Evolutionary conservation across 2,329 filamentous ascomycete genomes (phyloP), one percentile per base, ranked within the genome.

Genomic region (Fonsecaea nubica): DNA sequence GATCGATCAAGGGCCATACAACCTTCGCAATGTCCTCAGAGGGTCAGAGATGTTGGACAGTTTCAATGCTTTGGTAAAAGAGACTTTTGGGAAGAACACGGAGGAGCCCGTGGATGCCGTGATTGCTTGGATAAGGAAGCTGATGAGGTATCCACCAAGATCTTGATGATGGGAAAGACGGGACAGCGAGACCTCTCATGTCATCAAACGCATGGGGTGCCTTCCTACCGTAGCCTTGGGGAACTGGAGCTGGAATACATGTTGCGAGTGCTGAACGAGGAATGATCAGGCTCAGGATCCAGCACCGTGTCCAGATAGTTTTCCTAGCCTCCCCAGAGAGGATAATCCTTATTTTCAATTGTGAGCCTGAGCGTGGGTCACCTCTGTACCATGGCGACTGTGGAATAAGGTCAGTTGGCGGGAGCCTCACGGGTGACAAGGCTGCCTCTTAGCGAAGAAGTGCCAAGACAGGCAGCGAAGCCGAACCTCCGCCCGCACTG

Each of bases 1-100:
- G 63, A 64, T 73, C 35, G 71, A 72, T 48, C 60, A 59, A n/a
- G 72, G 72, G 13, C 69, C 70, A 15, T 69, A 70, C 56, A 63
- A 71, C 54, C 30, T 72, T 50, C 67, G 62, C 3, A 60, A 54
- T n/a, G 36, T 72, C 21, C 38, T 73, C 36, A 63, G 62, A 32
- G 56, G 42, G 5, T 45, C 61, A 21, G 56, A 65, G 10, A 61
- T 60, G 55, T 6, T 64, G 9, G 56, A 69, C 8, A 48, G 33
- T 1, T 68, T 69, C 42, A 52, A 65, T 7, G 55, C 54, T 30
- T 60, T 72, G 52, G 61, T 62, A 32, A 33, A 45, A 15, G 62
- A 58, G 25, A 66, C 65, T 18, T 15, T 72, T 32, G 66, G 63
- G 13, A 53, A 54, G 13, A 53, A 54, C 15, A 66, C 54, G 4